These are phyloP conservation scores for Crithidia acanthocephali DNA, from an alignment of 208 protist genomes.

Conservation along the genomic window DNA sequence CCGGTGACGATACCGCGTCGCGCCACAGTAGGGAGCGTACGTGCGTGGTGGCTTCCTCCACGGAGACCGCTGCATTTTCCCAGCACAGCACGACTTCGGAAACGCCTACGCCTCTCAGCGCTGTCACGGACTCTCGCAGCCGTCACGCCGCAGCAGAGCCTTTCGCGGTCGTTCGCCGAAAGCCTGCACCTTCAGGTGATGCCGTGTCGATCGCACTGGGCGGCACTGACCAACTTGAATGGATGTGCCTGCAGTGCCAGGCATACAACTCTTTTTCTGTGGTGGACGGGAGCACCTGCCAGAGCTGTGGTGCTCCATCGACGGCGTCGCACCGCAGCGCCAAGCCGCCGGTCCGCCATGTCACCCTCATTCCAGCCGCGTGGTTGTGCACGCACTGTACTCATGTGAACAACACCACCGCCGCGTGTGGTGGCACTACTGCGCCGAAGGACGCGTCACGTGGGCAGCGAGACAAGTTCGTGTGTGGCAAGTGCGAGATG, in stretches of 20 bases:
- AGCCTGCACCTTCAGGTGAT: background rate
- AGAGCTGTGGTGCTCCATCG: slow-evolving; percentile 45
- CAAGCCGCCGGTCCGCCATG: slow-evolving; percentile 63
- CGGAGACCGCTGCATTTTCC: too few species aligned
- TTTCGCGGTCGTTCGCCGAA: slow-evolving; percentile 41
- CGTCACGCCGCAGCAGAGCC: slow-evolving; percentile 39
- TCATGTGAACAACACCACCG: slow-evolving; percentile 21
- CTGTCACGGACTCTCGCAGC: slow-evolving; percentile 34
- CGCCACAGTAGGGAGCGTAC: background rate
- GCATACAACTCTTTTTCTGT: slow-evolving; percentile 54
- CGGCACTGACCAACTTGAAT: slow-evolving; percentile 42
- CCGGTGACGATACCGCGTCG: background rate
- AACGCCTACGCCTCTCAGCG: too few species aligned
- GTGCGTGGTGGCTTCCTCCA: too few species aligned
- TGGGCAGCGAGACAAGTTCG: slow-evolving; percentile 52
- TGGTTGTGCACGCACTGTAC: slow-evolving; percentile 71
- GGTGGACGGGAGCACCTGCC: slow-evolving; percentile 29
- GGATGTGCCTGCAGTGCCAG: slow-evolving; percentile 67
- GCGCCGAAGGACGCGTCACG: background rate
- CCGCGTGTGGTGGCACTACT: background rate
- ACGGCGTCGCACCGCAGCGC: slow-evolving; percentile 45
- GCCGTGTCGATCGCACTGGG: slow-evolving; percentile 9
- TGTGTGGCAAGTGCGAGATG: slow-evolving; percentile 45
- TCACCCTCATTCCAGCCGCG: slow-evolving; percentile 56
- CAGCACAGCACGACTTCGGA: too few species aligned